Base-by-base conservation (phyloP, 2,329 filamentous ascomycete species). In the Teratosphaeria destructans region DNA sequence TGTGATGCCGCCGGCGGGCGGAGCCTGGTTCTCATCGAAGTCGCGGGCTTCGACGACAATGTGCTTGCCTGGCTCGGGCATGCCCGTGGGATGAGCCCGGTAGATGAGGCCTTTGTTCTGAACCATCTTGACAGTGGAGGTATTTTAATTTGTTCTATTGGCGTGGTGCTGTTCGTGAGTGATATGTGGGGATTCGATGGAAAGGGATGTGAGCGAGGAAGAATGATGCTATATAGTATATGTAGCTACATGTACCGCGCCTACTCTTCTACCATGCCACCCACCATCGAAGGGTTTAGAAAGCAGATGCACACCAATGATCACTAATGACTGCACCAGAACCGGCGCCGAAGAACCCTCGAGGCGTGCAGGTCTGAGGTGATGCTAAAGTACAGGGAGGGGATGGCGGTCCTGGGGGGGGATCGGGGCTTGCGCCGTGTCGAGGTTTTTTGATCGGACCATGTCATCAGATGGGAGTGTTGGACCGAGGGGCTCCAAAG, bases 31-130 rank as follows among this genome's bases (percentile, higher is more conserved):
- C 65, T 85, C 75, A 71, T 94, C 88, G 82, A 92, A 85, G 23
- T 83, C 79, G 61, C 81, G 81, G 64, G 81, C 75, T 73, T 94
- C 87, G 61, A 91, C 71, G 26, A 75, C 76, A 59, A 95, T 77
- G 73, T 95, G 78, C 74, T 93, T 76, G 55, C 89, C 89, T 2
- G 84, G 73, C 37, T 88, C 82, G 23, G 89, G 90, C 70, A 81
- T 79, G 60, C 82, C 87, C 56, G 76, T 72, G 54, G 90, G 89
- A 62, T 86, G 67, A 66, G 84, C 57, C 35, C 54, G 77, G 81
- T 86, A 93, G 73, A 91, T 78, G 68, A 94, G 75, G 47, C 80
- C 83, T 77, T 90, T 91, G 83, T 92, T 94, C 62, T 82, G 78
- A 65, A 79, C 78, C 78, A 81, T 81, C 47, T 49, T 76, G 61